Base-by-base conservation (phyloP, 225 moss, liverwort and hornwort genomes). In the Rhytidiadelphus loreus region DNA sequence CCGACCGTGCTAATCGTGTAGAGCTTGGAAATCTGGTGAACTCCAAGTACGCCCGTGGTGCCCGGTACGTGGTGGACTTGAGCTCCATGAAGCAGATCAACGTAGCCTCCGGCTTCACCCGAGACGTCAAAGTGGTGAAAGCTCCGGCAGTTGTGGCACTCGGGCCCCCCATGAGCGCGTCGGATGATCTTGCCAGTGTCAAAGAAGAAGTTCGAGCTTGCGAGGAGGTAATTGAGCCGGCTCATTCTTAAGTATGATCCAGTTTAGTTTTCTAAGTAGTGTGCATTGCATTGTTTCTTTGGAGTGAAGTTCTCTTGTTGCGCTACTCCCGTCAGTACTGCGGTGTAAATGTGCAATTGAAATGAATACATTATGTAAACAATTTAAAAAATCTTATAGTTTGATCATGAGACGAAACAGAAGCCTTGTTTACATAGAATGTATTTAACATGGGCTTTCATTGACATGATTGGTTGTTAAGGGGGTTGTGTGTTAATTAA, bases 91-190 rank as follows among this genome's bases (percentile, higher is more conserved):
- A 74, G 44, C 92, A 92, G 39, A 46, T 68, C 46, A 92, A 92
- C 13, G 5, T 63, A 4, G 13, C 33, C 5, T 41, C 53, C 41
- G 76, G 87, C 10, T 83, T 53, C 64, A 41, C n/a, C 8, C 90
- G 88, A 50, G 80, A 83, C 39, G 75, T 92, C 3, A 90, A 88
- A 83, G 81, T 92, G 16, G 80, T 92, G n/a, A 16, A 74, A 25
- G 26, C 33, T 29, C 52, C 74, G 32, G 53, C 24, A 44, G 28
- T 30, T 18, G 63, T 6, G 6, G 4, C 7, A 6, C 12, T 41
- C 1, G 17, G 32, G 3, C 3, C 33, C 22, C 41, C 56, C 13
- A 41, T 26, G 55, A 28, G 30, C 30, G 33, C 12, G 6, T 35
- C 70, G 4, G 7, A 50, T 57, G 88, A 64, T 4, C 5, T 60